A percentile compares a stretch with the other conserved stretches of the same genome.
These are phyloP conservation scores for Spencermartinsiella europaea DNA, from an alignment of 805 yeast species.

Conservation along the genomic window DNA sequence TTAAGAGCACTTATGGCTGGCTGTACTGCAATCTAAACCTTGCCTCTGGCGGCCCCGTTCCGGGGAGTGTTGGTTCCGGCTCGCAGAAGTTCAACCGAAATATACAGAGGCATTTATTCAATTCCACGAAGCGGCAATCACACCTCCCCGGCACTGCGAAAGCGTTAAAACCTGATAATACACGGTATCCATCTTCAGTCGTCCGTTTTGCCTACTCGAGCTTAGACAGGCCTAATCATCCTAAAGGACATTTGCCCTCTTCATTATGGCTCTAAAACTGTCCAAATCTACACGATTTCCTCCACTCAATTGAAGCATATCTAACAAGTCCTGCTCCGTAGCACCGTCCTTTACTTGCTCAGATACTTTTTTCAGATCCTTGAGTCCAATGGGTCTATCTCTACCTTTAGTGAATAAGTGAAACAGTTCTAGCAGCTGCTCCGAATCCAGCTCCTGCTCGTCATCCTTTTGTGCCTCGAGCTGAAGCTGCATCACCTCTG, in stretches of 20 bases:
- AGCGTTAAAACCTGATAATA: too few species aligned
- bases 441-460: conserved; percentile 8
- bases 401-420: conserved; percentile 17
- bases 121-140: too few species aligned
- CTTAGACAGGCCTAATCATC: too few species aligned
- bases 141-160: too few species aligned
- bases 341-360: conserved; percentile 26
- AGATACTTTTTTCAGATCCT: conserved; percentile 25
- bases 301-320: conserved; percentile 28
- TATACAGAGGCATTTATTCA: too few species aligned
- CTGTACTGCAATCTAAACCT: not conserved
- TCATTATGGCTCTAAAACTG: conserved; percentile 27
- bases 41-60: not conserved
- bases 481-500: conserved; percentile 19
- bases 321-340: conserved; percentile 26
- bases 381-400: conserved; percentile 22
- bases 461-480: conserved; percentile 3
- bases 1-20: not conserved
- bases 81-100: too few species aligned
- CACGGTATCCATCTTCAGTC: too few species aligned
- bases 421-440: conserved; percentile 13
- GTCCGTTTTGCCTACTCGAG: too few species aligned
- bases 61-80: not conserved
- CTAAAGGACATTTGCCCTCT: conserved; percentile 18
- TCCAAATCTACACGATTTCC: conserved; percentile 14